Evolutionary conservation across 176 grass and related monocot species (phyloP), one percentile per base, ranked within the genome.

Genomic region (Otatea glauca): DNA sequence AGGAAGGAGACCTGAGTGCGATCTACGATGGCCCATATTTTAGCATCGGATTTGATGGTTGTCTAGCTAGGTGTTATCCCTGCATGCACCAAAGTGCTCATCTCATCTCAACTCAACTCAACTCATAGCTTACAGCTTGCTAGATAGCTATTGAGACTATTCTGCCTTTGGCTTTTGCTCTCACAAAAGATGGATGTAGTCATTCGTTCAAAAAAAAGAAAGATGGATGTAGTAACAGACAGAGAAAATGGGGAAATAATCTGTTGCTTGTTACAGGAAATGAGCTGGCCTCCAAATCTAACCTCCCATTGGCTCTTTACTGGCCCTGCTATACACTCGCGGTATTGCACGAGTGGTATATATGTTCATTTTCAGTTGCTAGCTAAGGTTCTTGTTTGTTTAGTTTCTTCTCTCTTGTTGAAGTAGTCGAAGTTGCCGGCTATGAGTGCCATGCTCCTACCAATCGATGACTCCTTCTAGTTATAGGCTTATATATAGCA

Each of bases 21-120:
- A 84, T 90, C 85, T 75, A 70, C 62, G 75, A 79, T 84, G 24
- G 68, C 35, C 75, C 75, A 59, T 87, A 58, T 86, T 78, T 58
- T 72, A 72, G 35, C 62, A 25, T 78, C 45, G 15, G 75, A 65
- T 54, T 54, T 85, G 62, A 85, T 64, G 71, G 54, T 45, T 70
- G 77, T 35, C 63, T 80, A 42, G 18, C 47, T 27, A 62, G 70
- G 61, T 85, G 43, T 34, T 38, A 70, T 32, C 79, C 13, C 42
- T 50, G 81, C 7, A 34, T 39, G 55, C 55, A 61, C 37, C 56
- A 24, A 73, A 80, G 45, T n/a, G 58, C 1, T 21, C 18, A 38
- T 11, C 23, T 44, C 43, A 34, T 1, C 35, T 71, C 17, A 13
- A 27, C 43, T 77, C 53, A 23, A 34, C 35, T 71, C 17, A 13